Percentiles rank a stretch among this genome's conserved stretches.
Evolutionary conservation across 1,284 basidiomycete genomes (phyloP).

Genomic region (Melampsora americana): DNA sequence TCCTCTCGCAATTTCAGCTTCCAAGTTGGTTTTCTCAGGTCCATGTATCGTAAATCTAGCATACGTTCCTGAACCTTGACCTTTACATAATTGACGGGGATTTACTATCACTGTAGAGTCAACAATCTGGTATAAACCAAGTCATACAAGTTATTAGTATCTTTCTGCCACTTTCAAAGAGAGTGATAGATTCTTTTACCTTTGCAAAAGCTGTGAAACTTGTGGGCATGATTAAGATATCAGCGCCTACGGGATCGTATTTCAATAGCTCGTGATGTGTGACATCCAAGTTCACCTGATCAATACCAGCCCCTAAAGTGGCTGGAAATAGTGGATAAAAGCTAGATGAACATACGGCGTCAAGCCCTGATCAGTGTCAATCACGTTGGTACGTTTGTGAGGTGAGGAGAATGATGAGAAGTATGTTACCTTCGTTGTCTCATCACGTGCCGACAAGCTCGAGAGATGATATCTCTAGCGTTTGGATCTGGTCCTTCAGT

Average conservation of each 20-base stretch:
- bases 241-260: constrained; percentile 28
- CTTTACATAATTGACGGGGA: constrained; percentile 58
- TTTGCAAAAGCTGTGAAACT: constrained; percentile 42
- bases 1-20: constrained; percentile 7
- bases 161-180: background rate
- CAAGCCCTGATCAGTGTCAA: background rate
- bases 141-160: background rate
- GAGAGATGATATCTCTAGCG: constrained; percentile 70
- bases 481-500: constrained; percentile 56
- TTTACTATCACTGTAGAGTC: constrained; percentile 36
- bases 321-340: constrained; percentile 94
- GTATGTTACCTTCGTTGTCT: constrained; percentile 71
- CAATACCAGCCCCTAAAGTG: constrained; percentile 64
- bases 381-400: too few species aligned
- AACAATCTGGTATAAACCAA: background rate
- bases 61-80: constrained; percentile 59
- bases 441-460: constrained; percentile 73
- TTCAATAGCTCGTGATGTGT: constrained; percentile 48
- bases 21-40: constrained; percentile 47
- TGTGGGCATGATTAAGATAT: constrained; percentile 40
- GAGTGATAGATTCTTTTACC: background rate
- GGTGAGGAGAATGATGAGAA: background rate
- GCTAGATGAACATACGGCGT: constrained; percentile 55
- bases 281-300: constrained; percentile 69
- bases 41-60: constrained; percentile 51